Conservation (phyloP, 345 rosid species). For the Dipteronia sinensis region DNA sequence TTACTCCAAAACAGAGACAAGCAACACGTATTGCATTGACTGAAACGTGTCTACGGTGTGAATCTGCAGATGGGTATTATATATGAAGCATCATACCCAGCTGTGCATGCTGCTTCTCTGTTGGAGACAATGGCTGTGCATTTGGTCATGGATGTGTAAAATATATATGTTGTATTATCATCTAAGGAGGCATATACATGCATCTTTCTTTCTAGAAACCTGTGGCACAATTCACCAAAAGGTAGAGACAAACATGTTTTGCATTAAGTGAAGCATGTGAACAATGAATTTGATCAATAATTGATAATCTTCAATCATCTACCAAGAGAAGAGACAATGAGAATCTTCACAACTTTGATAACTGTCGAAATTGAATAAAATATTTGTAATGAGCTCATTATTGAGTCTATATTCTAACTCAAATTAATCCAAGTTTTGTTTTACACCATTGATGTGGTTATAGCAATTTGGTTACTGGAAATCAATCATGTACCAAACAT, state of each 20-base stretch:
- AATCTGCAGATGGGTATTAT: too few relatives aligned
- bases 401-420: neutral
- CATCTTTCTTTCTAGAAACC: neutral
- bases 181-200: neutral
- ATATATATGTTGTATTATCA: neutral
- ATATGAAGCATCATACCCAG: too few relatives aligned
- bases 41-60: too few relatives aligned
- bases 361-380: neutral
- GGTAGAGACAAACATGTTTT: neutral
- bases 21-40: too few relatives aligned
- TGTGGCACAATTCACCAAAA: constrained; percentile 23
- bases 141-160: neutral
- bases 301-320: neutral
- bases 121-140: too few relatives aligned
- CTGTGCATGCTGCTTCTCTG: too few relatives aligned
- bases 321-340: too few relatives aligned
- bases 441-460: neutral
- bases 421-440: neutral
- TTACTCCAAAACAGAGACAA: too few relatives aligned
- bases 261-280: neutral
- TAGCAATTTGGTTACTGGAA: neutral
- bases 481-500: neutral
- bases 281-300: neutral
- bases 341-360: neutral
- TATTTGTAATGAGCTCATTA: neutral